These are phyloP conservation scores for Myrica gale DNA, from an alignment of 306 rosid species.

Conservation along the genomic window DNA sequence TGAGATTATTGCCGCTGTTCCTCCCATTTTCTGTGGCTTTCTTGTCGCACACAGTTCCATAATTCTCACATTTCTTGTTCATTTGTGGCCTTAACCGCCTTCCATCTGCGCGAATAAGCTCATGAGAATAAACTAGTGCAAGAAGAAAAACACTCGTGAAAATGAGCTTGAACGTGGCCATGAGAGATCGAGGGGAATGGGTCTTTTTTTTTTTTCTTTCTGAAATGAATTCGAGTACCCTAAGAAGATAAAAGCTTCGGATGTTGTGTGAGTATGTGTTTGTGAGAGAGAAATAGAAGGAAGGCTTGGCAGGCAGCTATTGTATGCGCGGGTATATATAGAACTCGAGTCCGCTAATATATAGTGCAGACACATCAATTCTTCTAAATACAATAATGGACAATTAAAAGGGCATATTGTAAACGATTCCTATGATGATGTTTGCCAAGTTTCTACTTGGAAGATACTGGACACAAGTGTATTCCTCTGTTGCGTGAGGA, in stretches of 20 bases:
- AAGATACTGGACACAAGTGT: conserved; percentile 13
- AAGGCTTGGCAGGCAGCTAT: conserved; percentile 29
- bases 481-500: conserved; percentile 17
- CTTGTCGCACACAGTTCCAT: not conserved
- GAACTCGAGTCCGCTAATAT: conserved; percentile 13
- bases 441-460: conserved; percentile 43
- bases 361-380: not conserved
- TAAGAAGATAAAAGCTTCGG: not conserved
- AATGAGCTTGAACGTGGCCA: conserved; percentile 46
- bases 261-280: not conserved
- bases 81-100: conserved; percentile 32
- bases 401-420: conserved; percentile 1
- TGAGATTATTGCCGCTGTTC: not conserved
- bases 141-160: conserved; percentile 32
- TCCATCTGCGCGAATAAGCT: conserved; percentile 28
- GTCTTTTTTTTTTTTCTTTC: not conserved
- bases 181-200: conserved; percentile 15
- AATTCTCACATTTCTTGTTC: conserved; percentile 3
- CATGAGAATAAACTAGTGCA: conserved; percentile 27
- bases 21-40: not conserved
- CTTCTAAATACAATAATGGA: not conserved
- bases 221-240: not conserved
- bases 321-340: conserved; percentile 43
- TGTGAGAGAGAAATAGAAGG: conserved; percentile 6
- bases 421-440: conserved; percentile 36